Evolutionary conservation across 257 asterid species (phyloP), one percentile per base, ranked within the genome.

Genomic region (Dorcoceras hygrometricum): DNA sequence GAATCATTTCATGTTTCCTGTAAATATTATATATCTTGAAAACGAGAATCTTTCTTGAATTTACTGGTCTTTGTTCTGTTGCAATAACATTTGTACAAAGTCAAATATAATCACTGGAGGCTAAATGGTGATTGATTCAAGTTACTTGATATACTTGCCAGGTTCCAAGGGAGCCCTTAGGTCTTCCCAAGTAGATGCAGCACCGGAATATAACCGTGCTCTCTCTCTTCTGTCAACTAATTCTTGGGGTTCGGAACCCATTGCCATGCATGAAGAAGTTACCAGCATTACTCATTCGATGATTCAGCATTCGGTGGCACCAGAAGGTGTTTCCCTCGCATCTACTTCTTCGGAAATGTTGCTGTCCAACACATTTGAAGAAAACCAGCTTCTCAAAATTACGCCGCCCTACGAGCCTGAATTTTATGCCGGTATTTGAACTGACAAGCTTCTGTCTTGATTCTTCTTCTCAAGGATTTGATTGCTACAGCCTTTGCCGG

Each of bases 141-240:
- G 26, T 53, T 9, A 62, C 32, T 46, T 32, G 2, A 43, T 43
- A 14, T 23, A 18, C 34, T 56, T 76, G 48, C 19, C 75, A 88
- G 96, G 88, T 60, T 71, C 73, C 62, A 84, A 81, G 84, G 87
- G 82, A 67, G 69, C 96, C 34, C 28, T 73, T 62, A 71, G 80
- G 65, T 76, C 83, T 36, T 66, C 81, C 66, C 63, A 31, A 55
- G 24, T 73, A 68, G 87, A 73, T 72, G 79, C 81, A 79, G 77
- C 85, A 81, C 79, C 81, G 46, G 89, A 82, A 20, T 73, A 72
- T 74, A 70, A 80, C 50, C 82, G 94, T 85, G 97, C 97, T 89
- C 97, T 89, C 97, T 89, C 97, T 89, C 97, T 89, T 87, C 97
- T 89, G 97, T 89, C 97, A 89, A 89, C 74, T 25, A 78, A 71